A percentile compares a stretch with the other conserved stretches of the same genome.
phyloP scores from a whole-genome alignment of 2,329 filamentous ascomycete species.

The Mollisia scopiformis region DNA sequence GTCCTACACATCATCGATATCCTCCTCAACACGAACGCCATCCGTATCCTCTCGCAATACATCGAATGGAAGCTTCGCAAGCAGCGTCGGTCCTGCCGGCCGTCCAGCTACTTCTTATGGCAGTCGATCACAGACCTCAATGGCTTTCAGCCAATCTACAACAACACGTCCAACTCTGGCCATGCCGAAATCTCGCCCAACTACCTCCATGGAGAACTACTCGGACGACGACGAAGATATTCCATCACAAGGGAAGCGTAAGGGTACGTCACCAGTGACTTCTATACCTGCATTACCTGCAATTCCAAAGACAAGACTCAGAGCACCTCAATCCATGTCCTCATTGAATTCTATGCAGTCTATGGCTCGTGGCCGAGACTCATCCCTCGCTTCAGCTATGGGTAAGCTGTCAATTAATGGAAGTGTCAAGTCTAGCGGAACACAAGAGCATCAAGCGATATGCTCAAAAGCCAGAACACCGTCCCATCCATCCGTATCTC shows the following conservation, averaged over 20 bases:
- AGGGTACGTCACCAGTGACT: constrained; percentile 51
- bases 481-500: constrained; percentile 15
- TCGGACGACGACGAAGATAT: constrained; percentile 35
- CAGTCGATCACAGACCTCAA: constrained; percentile 52
- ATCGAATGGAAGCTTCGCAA: constrained; percentile 51
- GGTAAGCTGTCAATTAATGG: constrained; percentile 36
- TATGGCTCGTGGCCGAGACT: constrained; percentile 33
- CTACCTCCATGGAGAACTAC: constrained; percentile 41
- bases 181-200: constrained; percentile 43
- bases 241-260: constrained; percentile 44
- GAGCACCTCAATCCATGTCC: constrained; percentile 35
- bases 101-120: constrained; percentile 48
- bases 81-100: constrained; percentile 56
- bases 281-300: constrained; percentile 31
- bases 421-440: constrained; percentile 17
- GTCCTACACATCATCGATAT: constrained; percentile 43
- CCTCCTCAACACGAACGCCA: constrained; percentile 41
- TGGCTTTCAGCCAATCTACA: constrained; percentile 50
- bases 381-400: constrained; percentile 42
- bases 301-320: constrained; percentile 30
- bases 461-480: constrained; percentile 17
- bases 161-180: constrained; percentile 47
- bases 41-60: constrained; percentile 46
- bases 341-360: constrained; percentile 24
- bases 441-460: constrained; percentile 24